Conservation (phyloP, 106 monocot genomes). For the Dendrobium officinale region DNA sequence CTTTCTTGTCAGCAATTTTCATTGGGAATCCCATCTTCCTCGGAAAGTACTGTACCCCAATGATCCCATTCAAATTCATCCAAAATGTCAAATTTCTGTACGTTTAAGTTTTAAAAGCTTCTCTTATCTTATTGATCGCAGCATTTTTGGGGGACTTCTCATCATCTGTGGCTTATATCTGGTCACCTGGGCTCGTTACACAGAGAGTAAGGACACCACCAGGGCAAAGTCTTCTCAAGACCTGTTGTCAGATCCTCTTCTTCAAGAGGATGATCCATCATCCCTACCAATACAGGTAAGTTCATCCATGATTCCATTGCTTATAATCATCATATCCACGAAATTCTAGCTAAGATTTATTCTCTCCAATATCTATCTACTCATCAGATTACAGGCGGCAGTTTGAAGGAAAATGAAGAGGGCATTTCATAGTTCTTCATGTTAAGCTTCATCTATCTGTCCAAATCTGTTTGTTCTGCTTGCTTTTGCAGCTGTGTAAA, state of each 20-base stretch:
- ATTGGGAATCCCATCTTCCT: conserved; percentile 69
- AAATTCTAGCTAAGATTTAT: too few relatives aligned
- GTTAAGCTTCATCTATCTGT: too few relatives aligned
- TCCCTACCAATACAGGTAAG: not conserved
- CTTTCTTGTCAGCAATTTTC: conserved; percentile 59
- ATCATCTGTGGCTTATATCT: conserved; percentile 49
- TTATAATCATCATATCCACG: not conserved
- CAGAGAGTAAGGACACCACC: conserved; percentile 23
- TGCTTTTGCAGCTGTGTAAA: too few relatives aligned
- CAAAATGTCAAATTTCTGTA: too few relatives aligned
- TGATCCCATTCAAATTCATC: too few relatives aligned
- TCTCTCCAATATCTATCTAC: too few relatives aligned
- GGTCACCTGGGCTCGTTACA: conserved; percentile 67
- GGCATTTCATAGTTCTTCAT: too few relatives aligned
- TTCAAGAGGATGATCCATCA: not conserved
- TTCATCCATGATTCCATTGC: not conserved
- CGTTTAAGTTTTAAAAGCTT: not conserved
- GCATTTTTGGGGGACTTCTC: conserved; percentile 42
- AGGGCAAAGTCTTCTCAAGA: not conserved
- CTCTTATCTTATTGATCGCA: conserved; percentile 14
- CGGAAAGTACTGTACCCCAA: conserved; percentile 37
- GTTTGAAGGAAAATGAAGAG: too few relatives aligned
- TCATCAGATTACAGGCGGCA: too few relatives aligned
- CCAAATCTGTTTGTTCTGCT: too few relatives aligned
- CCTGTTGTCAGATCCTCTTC: conserved; percentile 27